These are phyloP conservation scores for Micractinium conductrix DNA, from an alignment of 139 green algal genomes.

Conservation along the genomic window DNA sequence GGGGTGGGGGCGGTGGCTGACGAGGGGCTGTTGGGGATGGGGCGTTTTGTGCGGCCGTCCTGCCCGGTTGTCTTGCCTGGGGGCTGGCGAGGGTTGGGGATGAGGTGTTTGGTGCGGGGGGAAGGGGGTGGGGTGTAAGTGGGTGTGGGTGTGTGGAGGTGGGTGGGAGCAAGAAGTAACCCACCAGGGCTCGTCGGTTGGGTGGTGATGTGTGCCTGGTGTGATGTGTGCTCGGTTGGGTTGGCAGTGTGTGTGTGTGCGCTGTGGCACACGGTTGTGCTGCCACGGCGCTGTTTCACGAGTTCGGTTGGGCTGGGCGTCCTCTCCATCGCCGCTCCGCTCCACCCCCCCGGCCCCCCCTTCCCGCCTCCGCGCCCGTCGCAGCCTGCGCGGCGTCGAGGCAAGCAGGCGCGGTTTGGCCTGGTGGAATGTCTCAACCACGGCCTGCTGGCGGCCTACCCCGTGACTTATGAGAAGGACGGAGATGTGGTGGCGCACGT, in stretches of 20 bases:
- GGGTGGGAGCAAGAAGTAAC: conserved; percentile 89
- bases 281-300: no score
- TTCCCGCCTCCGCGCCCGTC: no score
- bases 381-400: conserved; percentile 31
- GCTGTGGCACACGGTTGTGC: no score
- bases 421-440: conserved; percentile 95
- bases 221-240: no score
- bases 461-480: conserved; percentile 94
- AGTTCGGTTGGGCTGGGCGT: no score
- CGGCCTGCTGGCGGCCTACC: conserved; percentile 94
- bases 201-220: neutral
- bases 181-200: conserved; percentile 68
- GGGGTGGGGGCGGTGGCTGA: neutral
- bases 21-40: no score
- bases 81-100: neutral
- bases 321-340: neutral
- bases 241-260: no score
- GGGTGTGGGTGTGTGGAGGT: conserved; percentile 69
- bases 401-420: conserved; percentile 68
- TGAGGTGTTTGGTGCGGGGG: neutral
- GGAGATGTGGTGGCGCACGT: conserved; percentile 50
- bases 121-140: no score
- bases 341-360: neutral
- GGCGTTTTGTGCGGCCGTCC: no score
- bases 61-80: neutral